phyloP scores from a whole-genome alignment of 192 early-diverging fungal species.

The Coemansia sp. region DNA sequence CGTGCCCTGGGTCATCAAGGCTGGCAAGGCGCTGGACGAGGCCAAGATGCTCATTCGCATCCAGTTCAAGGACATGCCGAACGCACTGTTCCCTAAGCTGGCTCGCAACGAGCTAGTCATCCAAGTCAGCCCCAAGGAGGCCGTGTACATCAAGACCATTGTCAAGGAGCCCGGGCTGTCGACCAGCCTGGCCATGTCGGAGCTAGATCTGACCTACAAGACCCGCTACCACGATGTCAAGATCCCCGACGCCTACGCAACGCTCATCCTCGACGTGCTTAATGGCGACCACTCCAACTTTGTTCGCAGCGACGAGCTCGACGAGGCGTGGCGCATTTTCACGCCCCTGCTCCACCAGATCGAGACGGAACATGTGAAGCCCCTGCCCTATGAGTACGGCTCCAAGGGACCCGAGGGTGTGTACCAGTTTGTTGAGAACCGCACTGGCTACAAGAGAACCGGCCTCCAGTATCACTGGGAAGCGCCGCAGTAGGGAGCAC shows the following conservation, averaged over 20 bases:
- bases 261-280: constrained; percentile 84
- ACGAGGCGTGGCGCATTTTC: constrained; percentile 94
- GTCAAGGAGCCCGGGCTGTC: constrained; percentile 91
- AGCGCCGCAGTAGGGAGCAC: constrained; percentile 22
- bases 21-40: constrained; percentile 85
- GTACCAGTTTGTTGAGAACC: constrained; percentile 59
- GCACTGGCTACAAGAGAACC: constrained; percentile 41
- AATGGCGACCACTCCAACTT: constrained; percentile 92
- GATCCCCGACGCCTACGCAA: constrained; percentile 96
- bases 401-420: constrained; percentile 74
- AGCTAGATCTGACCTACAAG: constrained; percentile 87
- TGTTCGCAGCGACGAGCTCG: constrained; percentile 85
- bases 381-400: constrained; percentile 74
- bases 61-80: constrained; percentile 89
- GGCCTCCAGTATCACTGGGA: constrained; percentile 43
- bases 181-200: constrained; percentile 73
- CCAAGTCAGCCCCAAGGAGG: constrained; percentile 89
- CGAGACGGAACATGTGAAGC: constrained; percentile 59
- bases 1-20: constrained; percentile 66
- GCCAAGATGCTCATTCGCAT: constrained; percentile 90
- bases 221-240: constrained; percentile 77
- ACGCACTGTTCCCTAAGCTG: constrained; percentile 68
- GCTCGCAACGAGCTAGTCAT: constrained; percentile 93
- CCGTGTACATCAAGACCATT: constrained; percentile 93
- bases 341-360: constrained; percentile 90